A percentile compares a stretch with the other conserved stretches of the same genome.
phyloP scores from a whole-genome alignment of 768 basidiomycete species.

The Cubamyces lactineus region DNA sequence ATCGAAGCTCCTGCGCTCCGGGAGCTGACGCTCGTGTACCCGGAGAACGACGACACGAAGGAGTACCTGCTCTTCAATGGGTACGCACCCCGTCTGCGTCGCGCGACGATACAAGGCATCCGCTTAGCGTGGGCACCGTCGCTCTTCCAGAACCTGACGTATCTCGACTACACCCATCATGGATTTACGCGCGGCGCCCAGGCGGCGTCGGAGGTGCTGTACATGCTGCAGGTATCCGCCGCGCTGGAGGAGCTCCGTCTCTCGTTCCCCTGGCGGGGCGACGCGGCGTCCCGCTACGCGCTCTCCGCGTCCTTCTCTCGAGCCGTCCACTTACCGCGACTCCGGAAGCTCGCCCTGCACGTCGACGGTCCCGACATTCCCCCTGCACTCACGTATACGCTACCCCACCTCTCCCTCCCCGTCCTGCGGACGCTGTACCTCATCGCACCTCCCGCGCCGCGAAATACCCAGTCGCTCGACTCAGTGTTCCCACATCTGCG shows the following conservation, averaged over 20 bases:
- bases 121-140: constrained; percentile 64
- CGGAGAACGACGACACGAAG: constrained; percentile 69
- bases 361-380: constrained; percentile 62
- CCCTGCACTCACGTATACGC: constrained; percentile 56
- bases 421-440: constrained; percentile 51
- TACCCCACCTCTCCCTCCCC: constrained; percentile 54
- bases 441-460: constrained; percentile 34
- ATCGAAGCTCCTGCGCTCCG: constrained; percentile 50
- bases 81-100: constrained; percentile 56
- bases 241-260: constrained; percentile 57
- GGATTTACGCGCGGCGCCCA: constrained; percentile 62
- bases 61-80: constrained; percentile 68
- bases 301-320: constrained; percentile 34
- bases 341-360: constrained; percentile 51
- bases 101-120: constrained; percentile 64
- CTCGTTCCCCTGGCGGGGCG: constrained; percentile 46
- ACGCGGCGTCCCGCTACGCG: constrained; percentile 30
- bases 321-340: constrained; percentile 46
- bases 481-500: constrained; percentile 27
- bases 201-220: constrained; percentile 59
- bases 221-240: constrained; percentile 58
- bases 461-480: background rate
- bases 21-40: constrained; percentile 60
- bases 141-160: constrained; percentile 62
- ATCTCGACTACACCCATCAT: constrained; percentile 74